Base-by-base conservation (phyloP, 176 grass and related monocot genomes). In the Musa itinerans region DNA sequence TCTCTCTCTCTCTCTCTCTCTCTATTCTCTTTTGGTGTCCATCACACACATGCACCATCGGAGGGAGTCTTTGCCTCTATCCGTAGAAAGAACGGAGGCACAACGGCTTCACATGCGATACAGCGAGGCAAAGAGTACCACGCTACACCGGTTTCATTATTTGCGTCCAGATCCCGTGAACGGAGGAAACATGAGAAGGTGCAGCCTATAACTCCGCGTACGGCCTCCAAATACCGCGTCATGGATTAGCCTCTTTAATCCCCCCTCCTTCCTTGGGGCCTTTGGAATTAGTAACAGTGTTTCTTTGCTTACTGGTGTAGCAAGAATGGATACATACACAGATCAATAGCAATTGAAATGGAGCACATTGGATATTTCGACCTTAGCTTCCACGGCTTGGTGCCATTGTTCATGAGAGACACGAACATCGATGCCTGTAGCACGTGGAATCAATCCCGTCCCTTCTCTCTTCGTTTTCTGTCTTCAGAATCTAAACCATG, bases 91-190 rank as follows among this genome's bases (percentile, higher is more conserved):
- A 65, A 80, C 43, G n/a, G 53, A 59, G 54, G 56, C 54, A 71
- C 63, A 68, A 83, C 14, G 20, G 74, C 52, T 68, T 82, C 85
- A 81, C 85, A 86, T 91, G 89, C 71, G 74, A 78, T 84, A 83
- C 89, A 91, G 89, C 89, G 80, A 85, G 85, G 84, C 84, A 51
- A 48, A 12, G 10, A 69, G 69, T 72, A 71, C 34, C 16, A 52
- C 64, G 21, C 71, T 68, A 58, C 27, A 80, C 25, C 79, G 54
- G 67, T 17, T 72, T 70, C 51, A 78, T 81, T 78, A 71, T 78
- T 69, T 75, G 63, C 80, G 83, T 71, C 77, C 63, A 11, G 68
- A 69, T 80, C 83, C 83, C 81, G 74, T 83, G 81, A 75, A 54
- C 17, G 22, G 65, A 62, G 23, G 73, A 68, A 73, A 29, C 14